Evolutionary conservation across 108 stramenopile genomes (phyloP).

Genomic region (Asterionellopsis glacialis): DNA sequence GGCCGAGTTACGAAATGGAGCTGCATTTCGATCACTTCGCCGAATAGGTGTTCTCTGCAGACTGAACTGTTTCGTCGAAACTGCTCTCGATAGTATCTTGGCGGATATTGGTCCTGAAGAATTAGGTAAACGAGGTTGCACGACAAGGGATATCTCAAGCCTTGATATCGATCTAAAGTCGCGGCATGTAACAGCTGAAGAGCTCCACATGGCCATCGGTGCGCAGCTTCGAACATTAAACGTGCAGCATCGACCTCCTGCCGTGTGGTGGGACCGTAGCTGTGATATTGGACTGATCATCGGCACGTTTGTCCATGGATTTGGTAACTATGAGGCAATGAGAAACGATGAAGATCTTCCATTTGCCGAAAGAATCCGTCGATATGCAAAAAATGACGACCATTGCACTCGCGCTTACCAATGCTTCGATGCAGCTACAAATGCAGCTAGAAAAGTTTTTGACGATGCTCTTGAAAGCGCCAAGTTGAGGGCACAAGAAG

Average conservation of each 20-base stretch:
- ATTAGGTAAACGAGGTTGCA: constrained; percentile 72
- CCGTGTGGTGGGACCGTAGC: constrained; percentile 77
- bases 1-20: constrained; percentile 47
- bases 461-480: constrained; percentile 65
- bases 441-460: constrained; percentile 51
- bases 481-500: constrained; percentile 61
- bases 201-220: constrained; percentile 55
- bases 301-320: constrained; percentile 82
- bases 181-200: constrained; percentile 66
- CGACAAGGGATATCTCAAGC: constrained; percentile 43
- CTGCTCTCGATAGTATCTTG: constrained; percentile 50
- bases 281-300: constrained; percentile 77
- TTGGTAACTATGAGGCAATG: constrained; percentile 84
- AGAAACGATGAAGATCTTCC: constrained; percentile 68
- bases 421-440: constrained; percentile 42
- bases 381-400: constrained; percentile 37
- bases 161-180: constrained; percentile 73
- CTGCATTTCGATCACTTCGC: constrained; percentile 61
- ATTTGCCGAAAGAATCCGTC: constrained; percentile 45
- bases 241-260: constrained; percentile 30
- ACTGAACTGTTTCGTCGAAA: constrained; percentile 54
- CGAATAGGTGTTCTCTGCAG: constrained; percentile 62
- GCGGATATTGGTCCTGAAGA: constrained; percentile 67
- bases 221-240: constrained; percentile 3
- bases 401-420: constrained; percentile 45